Conservation (phyloP, 495 filamentous ascomycete species). For the Corynascus novoguineensis region DNA sequence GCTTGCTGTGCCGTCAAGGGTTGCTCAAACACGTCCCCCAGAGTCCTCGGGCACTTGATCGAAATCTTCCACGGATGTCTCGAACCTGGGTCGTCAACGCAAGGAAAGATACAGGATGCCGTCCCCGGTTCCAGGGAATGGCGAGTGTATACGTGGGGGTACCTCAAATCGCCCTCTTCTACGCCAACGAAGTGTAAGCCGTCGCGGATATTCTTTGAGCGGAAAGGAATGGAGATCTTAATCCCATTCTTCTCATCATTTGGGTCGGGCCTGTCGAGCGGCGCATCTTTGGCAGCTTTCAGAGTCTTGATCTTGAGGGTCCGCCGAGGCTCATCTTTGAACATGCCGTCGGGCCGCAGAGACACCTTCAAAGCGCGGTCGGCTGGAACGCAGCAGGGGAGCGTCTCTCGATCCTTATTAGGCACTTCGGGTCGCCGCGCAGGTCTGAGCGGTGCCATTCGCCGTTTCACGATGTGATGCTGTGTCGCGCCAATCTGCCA, state of each 20-base stretch:
- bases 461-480: conserved; percentile 63
- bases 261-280: conserved; percentile 26
- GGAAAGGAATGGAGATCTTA: conserved; percentile 64
- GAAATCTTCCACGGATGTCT: conserved; percentile 83
- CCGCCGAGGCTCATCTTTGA: conserved; percentile 32
- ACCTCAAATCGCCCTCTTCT: conserved; percentile 68
- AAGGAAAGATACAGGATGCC: conserved; percentile 83
- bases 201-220: conserved; percentile 66
- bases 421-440: conserved; percentile 42
- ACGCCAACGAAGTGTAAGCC: conserved; percentile 88
- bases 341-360: conserved; percentile 31
- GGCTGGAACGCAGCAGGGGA: conserved; percentile 37
- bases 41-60: conserved; percentile 74
- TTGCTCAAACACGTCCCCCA: conserved; percentile 72
- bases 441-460: conserved; percentile 58
- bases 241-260: conserved; percentile 32
- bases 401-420: conserved; percentile 33
- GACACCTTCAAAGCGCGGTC: conserved; percentile 40
- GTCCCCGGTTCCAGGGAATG: conserved; percentile 71
- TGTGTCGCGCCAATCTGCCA: conserved; percentile 61
- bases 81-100: conserved; percentile 73
- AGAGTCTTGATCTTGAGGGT: conserved; percentile 30
- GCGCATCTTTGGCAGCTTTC: conserved; percentile 26
- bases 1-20: conserved; percentile 29
- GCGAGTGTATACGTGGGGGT: conserved; percentile 86